These are phyloP conservation scores for Alternaria arborescens DNA, from an alignment of 2,329 filamentous ascomycete genomes.

Conservation along the genomic window DNA sequence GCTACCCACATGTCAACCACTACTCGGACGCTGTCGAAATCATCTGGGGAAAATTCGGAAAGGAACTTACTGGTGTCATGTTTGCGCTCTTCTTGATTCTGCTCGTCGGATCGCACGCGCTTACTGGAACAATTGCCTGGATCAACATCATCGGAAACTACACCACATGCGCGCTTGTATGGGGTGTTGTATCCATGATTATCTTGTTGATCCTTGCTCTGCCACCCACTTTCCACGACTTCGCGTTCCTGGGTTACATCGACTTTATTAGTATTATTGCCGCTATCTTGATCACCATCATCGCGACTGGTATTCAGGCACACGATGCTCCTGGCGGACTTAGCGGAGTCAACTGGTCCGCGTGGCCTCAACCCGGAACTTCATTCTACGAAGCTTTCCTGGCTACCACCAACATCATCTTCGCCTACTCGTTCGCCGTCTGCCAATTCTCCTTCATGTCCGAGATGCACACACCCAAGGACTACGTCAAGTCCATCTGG, in stretches of 20 bases:
- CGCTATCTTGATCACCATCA: slow-evolving; percentile 74
- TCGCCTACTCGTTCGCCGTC: slow-evolving; percentile 63
- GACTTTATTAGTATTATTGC: slow-evolving; percentile 71
- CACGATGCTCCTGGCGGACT: slow-evolving; percentile 45
- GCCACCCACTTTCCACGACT: slow-evolving; percentile 70
- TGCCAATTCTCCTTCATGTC: slow-evolving; percentile 75
- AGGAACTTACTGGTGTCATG: slow-evolving; percentile 67
- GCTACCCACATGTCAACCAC: slow-evolving; percentile 68
- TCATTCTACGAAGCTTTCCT: slow-evolving; percentile 73
- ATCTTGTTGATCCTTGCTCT: slow-evolving; percentile 68
- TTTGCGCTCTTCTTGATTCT: slow-evolving; percentile 57
- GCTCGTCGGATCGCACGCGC: slow-evolving; percentile 74
- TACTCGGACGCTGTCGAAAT: slow-evolving; percentile 75
- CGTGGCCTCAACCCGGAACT: slow-evolving; percentile 41
- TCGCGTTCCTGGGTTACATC: slow-evolving; percentile 64
- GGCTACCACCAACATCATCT: slow-evolving; percentile 44
- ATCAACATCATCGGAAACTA: slow-evolving; percentile 70
- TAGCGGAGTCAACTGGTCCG: slow-evolving; percentile 39
- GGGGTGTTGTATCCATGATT: slow-evolving; percentile 67
- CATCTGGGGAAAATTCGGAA: slow-evolving; percentile 63
- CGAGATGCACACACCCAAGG: slow-evolving; percentile 69
- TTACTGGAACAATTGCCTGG: slow-evolving; percentile 73
- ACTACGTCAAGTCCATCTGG: slow-evolving; percentile 65
- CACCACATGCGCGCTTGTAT: slow-evolving; percentile 70
- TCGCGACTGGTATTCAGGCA: slow-evolving; percentile 64